These are phyloP conservation scores for Myxozyma mucilagina DNA, from an alignment of 805 yeast species.

Conservation along the genomic window DNA sequence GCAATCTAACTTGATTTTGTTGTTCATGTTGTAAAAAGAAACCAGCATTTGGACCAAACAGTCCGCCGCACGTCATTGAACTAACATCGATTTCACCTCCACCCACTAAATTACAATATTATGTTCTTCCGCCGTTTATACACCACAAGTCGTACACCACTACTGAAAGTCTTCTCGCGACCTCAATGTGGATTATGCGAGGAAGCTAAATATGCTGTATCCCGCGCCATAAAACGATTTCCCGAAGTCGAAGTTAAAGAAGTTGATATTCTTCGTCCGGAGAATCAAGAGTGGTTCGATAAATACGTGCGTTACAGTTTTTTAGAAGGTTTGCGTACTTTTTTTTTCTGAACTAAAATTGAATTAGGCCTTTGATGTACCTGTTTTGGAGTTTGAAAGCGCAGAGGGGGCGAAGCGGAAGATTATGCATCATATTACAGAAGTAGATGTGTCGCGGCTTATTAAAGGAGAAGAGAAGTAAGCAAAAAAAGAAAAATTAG, in stretches of 20 bases:
- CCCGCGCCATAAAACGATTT: slow-evolving; percentile 30
- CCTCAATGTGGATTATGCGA: slow-evolving; percentile 44
- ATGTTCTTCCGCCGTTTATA: neutral
- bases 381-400: slow-evolving; percentile 38
- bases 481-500: neutral
- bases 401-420: slow-evolving; percentile 11
- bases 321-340: neutral
- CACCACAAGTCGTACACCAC: neutral
- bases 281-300: slow-evolving; percentile 41
- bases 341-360: neutral
- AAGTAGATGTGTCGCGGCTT: slow-evolving; percentile 18
- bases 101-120: too few relatives aligned
- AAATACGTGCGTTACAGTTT: slow-evolving; percentile 33
- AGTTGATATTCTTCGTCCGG: slow-evolving; percentile 41
- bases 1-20: too few relatives aligned
- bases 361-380: slow-evolving; percentile 41
- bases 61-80: too few relatives aligned
- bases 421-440: slow-evolving; percentile 19
- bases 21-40: too few relatives aligned
- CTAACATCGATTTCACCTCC: too few relatives aligned
- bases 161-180: slow-evolving; percentile 39
- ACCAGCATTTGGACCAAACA: too few relatives aligned
- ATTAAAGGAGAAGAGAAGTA: neutral
- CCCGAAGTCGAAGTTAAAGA: slow-evolving; percentile 17
- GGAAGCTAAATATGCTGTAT: slow-evolving; percentile 36